A percentile compares a stretch with the other conserved stretches of the same genome.
Conservation (phyloP, 2,329 filamentous ascomycete genomes). For the Microdochium nivale region DNA sequence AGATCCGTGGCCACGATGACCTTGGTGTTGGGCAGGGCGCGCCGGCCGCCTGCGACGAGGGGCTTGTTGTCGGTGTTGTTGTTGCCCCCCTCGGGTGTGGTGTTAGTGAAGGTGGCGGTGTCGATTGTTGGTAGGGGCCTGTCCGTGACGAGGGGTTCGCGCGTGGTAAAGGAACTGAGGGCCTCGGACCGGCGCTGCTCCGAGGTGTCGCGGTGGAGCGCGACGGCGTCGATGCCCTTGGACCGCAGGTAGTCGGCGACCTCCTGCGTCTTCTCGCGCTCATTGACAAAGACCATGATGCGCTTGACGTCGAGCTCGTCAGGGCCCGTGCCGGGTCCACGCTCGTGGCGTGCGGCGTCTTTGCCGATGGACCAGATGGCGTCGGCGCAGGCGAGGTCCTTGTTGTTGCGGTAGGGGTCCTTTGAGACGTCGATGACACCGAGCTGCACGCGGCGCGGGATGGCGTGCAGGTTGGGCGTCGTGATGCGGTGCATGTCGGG, state of each 20-base stretch:
- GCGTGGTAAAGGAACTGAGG: slow-evolving; percentile 63
- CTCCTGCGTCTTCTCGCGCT: slow-evolving; percentile 79
- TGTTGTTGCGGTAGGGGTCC: slow-evolving; percentile 90
- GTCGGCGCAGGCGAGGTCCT: slow-evolving; percentile 86
- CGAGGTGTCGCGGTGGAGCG: slow-evolving; percentile 75
- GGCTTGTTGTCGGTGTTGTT: slow-evolving; percentile 16
- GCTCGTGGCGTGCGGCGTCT: slow-evolving; percentile 51
- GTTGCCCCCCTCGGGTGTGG: not conserved
- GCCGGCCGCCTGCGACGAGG: slow-evolving; percentile 24
- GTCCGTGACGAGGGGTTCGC: slow-evolving; percentile 25
- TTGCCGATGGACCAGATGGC: slow-evolving; percentile 90
- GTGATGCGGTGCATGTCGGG: slow-evolving; percentile 79
- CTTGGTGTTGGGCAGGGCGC: slow-evolving; percentile 66
- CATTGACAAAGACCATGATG: slow-evolving; percentile 93
- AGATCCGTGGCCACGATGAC: slow-evolving; percentile 93
- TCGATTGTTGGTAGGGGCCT: too few relatives aligned
- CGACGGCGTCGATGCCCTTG: slow-evolving; percentile 84
- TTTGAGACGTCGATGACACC: slow-evolving; percentile 87
- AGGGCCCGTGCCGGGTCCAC: slow-evolving; percentile 31
- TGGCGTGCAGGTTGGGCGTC: slow-evolving; percentile 92
- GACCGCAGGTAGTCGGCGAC: slow-evolving; percentile 69
- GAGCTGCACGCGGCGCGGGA: slow-evolving; percentile 87
- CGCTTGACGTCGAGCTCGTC: slow-evolving; percentile 63
- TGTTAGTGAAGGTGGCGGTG: not conserved
- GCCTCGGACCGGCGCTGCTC: slow-evolving; percentile 71